Evolutionary conservation across 257 asterid species (phyloP).

Genomic region (Gentiana straminea): DNA sequence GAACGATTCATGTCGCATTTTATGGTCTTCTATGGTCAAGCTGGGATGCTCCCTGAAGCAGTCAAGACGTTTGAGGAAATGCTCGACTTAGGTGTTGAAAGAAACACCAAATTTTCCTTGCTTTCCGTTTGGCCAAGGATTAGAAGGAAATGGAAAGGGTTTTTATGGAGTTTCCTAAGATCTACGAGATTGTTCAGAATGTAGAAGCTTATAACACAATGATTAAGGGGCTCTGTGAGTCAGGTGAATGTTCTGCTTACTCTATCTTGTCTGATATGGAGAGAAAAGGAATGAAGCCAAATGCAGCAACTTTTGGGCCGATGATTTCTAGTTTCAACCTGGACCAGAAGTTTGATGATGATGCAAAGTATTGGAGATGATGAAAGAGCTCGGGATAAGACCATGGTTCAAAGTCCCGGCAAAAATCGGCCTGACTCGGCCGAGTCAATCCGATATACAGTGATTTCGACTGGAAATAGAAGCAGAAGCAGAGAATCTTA

Average conservation of each 20-base stretch:
- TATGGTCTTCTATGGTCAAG: conserved; percentile 63
- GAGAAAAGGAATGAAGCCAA: conserved; percentile 46
- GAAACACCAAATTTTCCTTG: conserved; percentile 43
- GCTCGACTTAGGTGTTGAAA: conserved; percentile 35
- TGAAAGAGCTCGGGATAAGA: conserved; percentile 28
- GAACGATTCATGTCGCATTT: conserved; percentile 48
- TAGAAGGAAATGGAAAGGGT: conserved; percentile 50
- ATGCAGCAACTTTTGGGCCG: conserved; percentile 34
- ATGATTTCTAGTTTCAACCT: conserved; percentile 55
- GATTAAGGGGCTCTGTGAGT: conserved; percentile 60
- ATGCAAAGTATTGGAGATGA: conserved; percentile 55
- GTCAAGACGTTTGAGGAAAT: conserved; percentile 52
- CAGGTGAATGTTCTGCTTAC: conserved; percentile 42
- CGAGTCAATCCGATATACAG: too few species aligned
- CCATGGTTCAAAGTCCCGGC: too few species aligned
- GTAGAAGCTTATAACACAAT: conserved; percentile 61
- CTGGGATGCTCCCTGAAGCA: conserved; percentile 51
- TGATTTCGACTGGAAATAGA: too few species aligned
- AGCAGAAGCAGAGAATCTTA: too few species aligned
- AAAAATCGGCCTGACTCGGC: too few species aligned
- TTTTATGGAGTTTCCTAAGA: conserved; percentile 48
- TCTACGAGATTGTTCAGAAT: conserved; percentile 43
- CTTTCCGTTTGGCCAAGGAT: conserved; percentile 54
- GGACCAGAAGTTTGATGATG: conserved; percentile 54
- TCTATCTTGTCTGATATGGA: conserved; percentile 71